These are phyloP conservation scores for Aspergillus awamori DNA, from an alignment of 2,329 filamentous ascomycete species.

Conservation along the genomic window DNA sequence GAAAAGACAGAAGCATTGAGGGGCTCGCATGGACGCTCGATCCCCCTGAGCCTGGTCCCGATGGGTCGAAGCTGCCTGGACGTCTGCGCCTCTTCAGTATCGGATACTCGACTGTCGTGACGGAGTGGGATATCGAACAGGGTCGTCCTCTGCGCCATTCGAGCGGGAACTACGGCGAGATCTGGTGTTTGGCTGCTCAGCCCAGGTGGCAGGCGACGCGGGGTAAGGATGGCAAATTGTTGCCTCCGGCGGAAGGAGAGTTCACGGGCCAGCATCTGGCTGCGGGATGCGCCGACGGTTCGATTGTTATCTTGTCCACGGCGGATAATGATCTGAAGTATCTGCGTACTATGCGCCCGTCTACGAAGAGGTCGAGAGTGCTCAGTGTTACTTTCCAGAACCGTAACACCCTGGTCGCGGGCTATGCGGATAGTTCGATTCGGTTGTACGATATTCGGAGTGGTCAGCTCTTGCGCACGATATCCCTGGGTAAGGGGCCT, in stretches of 20 bases:
- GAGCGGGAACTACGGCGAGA: slow-evolving; percentile 90
- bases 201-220: slow-evolving; percentile 58
- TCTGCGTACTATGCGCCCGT: slow-evolving; percentile 73
- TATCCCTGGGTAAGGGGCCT: slow-evolving; percentile 81
- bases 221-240: slow-evolving; percentile 40
- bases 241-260: slow-evolving; percentile 41
- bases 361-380: slow-evolving; percentile 83
- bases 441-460: slow-evolving; percentile 84
- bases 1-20: slow-evolving; percentile 84
- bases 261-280: slow-evolving; percentile 67
- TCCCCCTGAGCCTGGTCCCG: slow-evolving; percentile 64
- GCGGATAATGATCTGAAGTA: slow-evolving; percentile 82
- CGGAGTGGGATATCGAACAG: slow-evolving; percentile 89
- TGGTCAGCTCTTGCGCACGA: slow-evolving; percentile 73
- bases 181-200: slow-evolving; percentile 94
- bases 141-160: slow-evolving; percentile 78
- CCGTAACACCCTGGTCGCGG: slow-evolving; percentile 78
- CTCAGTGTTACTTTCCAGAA: slow-evolving; percentile 91
- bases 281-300: slow-evolving; percentile 87
- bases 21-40: slow-evolving; percentile 90
- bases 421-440: slow-evolving; percentile 96
- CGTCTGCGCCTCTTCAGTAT: slow-evolving; percentile 91
- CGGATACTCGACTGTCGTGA: slow-evolving; percentile 87
- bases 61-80: slow-evolving; percentile 65
- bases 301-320: slow-evolving; percentile 82